phyloP scores from a whole-genome alignment of 768 basidiomycete species.

The Rubroboletus pulcherrimus region DNA sequence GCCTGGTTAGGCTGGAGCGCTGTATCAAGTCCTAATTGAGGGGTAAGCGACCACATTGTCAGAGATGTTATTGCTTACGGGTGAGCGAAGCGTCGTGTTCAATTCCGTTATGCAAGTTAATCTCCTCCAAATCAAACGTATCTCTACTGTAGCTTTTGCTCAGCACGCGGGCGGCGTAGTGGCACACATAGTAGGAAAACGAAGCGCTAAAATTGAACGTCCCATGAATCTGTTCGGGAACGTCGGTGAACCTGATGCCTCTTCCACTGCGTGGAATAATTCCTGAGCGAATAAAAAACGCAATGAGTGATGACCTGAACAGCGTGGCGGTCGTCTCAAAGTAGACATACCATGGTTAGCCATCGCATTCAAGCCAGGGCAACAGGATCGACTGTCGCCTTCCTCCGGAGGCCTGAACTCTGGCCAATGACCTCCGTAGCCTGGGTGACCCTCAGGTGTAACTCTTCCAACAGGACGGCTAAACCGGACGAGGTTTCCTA shows the following conservation, averaged over 20 bases:
- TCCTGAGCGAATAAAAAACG: slow-evolving; percentile 14
- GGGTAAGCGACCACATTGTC: not conserved
- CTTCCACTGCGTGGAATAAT: slow-evolving; percentile 60
- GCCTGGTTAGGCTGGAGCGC: slow-evolving; percentile 49
- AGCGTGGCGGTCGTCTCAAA: slow-evolving; percentile 37
- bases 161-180: slow-evolving; percentile 54
- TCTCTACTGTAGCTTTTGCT: slow-evolving; percentile 53
- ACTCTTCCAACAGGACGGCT: slow-evolving; percentile 47
- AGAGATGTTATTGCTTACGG: slow-evolving; percentile 15
- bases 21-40: slow-evolving; percentile 49
- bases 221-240: slow-evolving; percentile 36
- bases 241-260: slow-evolving; percentile 55
- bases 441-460: slow-evolving; percentile 48
- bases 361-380: slow-evolving; percentile 73
- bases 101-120: too few species aligned
- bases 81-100: slow-evolving; percentile 7
- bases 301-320: not conserved
- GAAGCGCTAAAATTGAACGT: slow-evolving; percentile 70
- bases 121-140: slow-evolving; percentile 54
- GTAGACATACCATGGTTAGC: slow-evolving; percentile 68
- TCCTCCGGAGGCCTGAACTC: slow-evolving; percentile 54
- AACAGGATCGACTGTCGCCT: slow-evolving; percentile 65
- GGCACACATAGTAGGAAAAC: slow-evolving; percentile 64
- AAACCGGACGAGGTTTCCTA: slow-evolving; percentile 11
- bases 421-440: slow-evolving; percentile 63